Conservation (phyloP, 768 basidiomycete species). For the Pisolithus albus region DNA sequence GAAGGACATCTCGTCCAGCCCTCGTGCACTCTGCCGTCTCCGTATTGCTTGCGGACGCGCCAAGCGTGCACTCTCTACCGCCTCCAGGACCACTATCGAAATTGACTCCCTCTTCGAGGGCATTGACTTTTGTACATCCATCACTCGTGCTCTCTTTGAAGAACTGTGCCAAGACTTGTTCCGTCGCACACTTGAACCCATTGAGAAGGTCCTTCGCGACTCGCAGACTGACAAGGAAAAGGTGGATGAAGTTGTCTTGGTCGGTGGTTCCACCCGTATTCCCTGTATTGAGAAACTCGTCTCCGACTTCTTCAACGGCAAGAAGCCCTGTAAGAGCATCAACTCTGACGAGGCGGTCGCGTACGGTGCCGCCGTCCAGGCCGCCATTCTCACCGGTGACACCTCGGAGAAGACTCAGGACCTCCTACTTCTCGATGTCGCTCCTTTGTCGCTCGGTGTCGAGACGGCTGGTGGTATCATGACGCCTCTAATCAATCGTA, state of each 20-base stretch:
- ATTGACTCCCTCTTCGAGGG: conserved; percentile 51
- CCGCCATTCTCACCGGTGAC: conserved; percentile 44
- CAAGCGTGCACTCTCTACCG: conserved; percentile 30
- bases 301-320: conserved; percentile 59
- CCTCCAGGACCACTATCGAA: conserved; percentile 42
- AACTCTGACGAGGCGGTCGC: conserved; percentile 74
- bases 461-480: conserved; percentile 49
- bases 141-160: conserved; percentile 67
- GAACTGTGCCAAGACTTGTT: conserved; percentile 66
- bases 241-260: conserved; percentile 40
- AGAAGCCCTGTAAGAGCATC: conserved; percentile 86
- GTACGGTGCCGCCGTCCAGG: conserved; percentile 68
- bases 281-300: conserved; percentile 43
- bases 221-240: conserved; percentile 62
- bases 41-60: too few species aligned
- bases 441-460: conserved; percentile 93
- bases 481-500: not conserved
- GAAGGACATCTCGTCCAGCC: conserved; percentile 45
- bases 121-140: conserved; percentile 60
- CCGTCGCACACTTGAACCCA: conserved; percentile 68
- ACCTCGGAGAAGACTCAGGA: conserved; percentile 84
- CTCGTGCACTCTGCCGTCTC: conserved; percentile 20
- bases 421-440: conserved; percentile 91
- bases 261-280: conserved; percentile 50
- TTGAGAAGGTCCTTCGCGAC: conserved; percentile 69